Base-by-base conservation (phyloP, 805 yeast species). In the Kuraishia hungarica region DNA sequence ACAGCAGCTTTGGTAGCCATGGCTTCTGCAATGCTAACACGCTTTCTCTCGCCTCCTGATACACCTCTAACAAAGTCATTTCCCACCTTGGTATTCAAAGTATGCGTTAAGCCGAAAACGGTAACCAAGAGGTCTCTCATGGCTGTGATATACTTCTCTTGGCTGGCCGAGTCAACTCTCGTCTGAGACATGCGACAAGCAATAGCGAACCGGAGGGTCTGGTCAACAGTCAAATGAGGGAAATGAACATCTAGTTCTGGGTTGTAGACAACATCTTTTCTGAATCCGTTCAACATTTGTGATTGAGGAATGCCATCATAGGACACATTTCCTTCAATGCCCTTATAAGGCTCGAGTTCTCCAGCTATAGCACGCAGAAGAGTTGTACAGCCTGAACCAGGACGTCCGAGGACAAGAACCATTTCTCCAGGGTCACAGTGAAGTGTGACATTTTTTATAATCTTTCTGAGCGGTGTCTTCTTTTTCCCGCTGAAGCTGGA, bases 41-140 rank as follows among this genome's bases (percentile, higher is more conserved):
- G 81, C 69, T 87, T 87, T 60, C 96, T 75, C 71, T 88, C 94
- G 75, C 96, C 94, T 64, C 96, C 93, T 53, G 93, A 84, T 48
- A 86, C 81, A 62, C 87, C 87, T 63, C 84, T 74, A 20, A 81
- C 75, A 54, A 68, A 73, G 56, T 77, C 80, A 58, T 76, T 71
- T 53, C 76, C 76, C 51, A 72, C 81, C 55, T 70, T 70, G 22
- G 82, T 75, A 60, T 73, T 64, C 56, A 74, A 72, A 5, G 88
- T 81, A 65, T 82, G 88, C 7, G 77, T 70, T 48, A 85, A 72
- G 56, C 88, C 89, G 62, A 80, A 84, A 39, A 76, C 70, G n/a
- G 81, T 77, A 13, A 28, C 48, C 52, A 73, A 62, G 19, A 78
- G 62, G 53, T 78, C 78, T 50, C 75, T 70, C 64, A 66, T 67